Percentiles rank a stretch among this genome's conserved stretches.
Conservation (phyloP, 805 yeast species). For the Saturnispora galanensis region DNA sequence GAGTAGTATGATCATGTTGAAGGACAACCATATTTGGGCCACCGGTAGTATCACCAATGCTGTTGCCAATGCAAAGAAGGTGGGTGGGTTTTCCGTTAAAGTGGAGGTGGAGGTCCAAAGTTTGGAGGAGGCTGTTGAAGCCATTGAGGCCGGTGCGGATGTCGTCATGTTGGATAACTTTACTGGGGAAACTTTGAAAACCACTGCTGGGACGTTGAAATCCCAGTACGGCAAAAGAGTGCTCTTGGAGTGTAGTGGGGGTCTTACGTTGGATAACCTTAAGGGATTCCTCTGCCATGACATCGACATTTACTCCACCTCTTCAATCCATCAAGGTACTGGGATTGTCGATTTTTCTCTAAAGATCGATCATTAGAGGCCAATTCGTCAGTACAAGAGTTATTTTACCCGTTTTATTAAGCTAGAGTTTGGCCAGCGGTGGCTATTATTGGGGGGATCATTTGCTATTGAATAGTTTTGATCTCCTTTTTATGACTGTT, state of each 20-base stretch:
- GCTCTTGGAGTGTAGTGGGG: constrained; percentile 86
- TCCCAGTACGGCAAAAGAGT: constrained; percentile 39
- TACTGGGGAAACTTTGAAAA: constrained; percentile 49
- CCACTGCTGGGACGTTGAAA: constrained; percentile 58
- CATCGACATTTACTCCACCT: constrained; percentile 84
- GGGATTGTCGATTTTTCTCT: constrained; percentile 75
- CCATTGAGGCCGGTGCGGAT: constrained; percentile 92
- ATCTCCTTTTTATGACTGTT: too few relatives aligned
- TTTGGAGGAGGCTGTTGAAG: constrained; percentile 83
- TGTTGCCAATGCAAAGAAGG: constrained; percentile 62
- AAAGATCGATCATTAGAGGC: constrained; percentile 39
- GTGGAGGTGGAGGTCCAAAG: constrained; percentile 88
- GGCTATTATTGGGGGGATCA: too few relatives aligned
- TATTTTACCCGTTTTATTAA: too few relatives aligned
- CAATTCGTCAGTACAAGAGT: too few relatives aligned
- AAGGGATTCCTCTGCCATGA: constrained; percentile 58
- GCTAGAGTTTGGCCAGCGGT: too few relatives aligned
- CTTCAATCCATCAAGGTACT: constrained; percentile 88
- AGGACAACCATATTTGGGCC: constrained; percentile 89
- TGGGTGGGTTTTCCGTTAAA: constrained; percentile 81
- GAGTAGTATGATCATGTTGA: constrained; percentile 91
- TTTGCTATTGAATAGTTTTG: too few relatives aligned
- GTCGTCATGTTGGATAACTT: constrained; percentile 93
- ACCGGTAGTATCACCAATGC: constrained; percentile 89
- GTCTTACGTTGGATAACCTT: constrained; percentile 64